Percentiles rank a stretch among this genome's conserved stretches.
Conservation (phyloP, 2,329 filamentous ascomycete species). For the Curvularia sp. region DNA sequence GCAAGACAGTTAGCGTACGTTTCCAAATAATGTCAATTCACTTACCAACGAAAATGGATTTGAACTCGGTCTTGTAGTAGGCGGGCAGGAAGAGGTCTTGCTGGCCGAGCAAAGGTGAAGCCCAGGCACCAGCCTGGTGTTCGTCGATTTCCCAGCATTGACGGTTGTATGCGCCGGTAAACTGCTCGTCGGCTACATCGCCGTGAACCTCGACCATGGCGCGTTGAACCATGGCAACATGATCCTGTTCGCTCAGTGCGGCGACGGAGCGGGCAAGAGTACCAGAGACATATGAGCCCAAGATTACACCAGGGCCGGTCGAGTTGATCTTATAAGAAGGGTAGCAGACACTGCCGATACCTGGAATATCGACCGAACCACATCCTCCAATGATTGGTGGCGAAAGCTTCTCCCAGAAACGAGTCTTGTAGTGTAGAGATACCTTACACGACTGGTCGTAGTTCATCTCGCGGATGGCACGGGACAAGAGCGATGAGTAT, state of each 20-base stretch:
- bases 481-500: conserved; percentile 59
- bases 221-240: conserved; percentile 68
- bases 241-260: conserved; percentile 63
- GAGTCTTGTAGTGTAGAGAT: conserved; percentile 70
- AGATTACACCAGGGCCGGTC: conserved; percentile 66
- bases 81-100: conserved; percentile 74
- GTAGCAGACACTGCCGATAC: conserved; percentile 69
- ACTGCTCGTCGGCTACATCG: conserved; percentile 64
- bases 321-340: conserved; percentile 71
- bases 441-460: conserved; percentile 63
- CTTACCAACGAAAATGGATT: conserved; percentile 71
- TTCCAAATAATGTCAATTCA: conserved; percentile 53
- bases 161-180: conserved; percentile 69
- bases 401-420: conserved; percentile 64
- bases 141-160: conserved; percentile 71
- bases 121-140: conserved; percentile 69
- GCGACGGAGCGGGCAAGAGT: conserved; percentile 55
- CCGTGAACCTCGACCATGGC: conserved; percentile 74
- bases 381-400: conserved; percentile 70
- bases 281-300: conserved; percentile 65
- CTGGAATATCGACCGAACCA: conserved; percentile 65
- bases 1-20: neutral
- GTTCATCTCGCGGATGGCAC: conserved; percentile 58
- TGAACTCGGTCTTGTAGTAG: conserved; percentile 74
- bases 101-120: conserved; percentile 65